Evolutionary conservation across 495 filamentous ascomycete genomes (phyloP).

Genomic region (Halenospora varia): DNA sequence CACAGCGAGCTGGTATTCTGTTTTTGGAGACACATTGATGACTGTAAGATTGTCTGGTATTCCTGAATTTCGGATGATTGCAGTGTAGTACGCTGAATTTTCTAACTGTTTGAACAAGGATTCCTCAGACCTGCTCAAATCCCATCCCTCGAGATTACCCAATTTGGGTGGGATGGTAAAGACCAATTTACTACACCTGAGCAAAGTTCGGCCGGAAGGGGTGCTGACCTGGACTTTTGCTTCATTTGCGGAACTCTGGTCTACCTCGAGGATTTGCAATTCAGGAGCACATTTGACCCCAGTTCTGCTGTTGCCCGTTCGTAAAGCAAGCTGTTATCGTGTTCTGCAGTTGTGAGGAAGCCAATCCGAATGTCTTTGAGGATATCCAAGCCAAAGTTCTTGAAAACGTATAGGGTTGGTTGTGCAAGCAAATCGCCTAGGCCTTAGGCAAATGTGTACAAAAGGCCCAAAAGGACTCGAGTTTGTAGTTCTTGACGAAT

Average conservation of each 20-base stretch:
- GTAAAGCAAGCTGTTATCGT: constrained; percentile 41
- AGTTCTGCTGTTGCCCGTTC: constrained; percentile 30
- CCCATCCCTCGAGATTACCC: constrained; percentile 31
- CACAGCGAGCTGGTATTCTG: constrained; percentile 20
- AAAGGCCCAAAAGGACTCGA: constrained; percentile 16
- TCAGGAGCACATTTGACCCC: constrained; percentile 27
- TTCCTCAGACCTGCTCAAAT: constrained; percentile 32
- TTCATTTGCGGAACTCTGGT: constrained; percentile 18
- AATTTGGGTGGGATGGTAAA: constrained; percentile 38
- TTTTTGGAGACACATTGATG: constrained; percentile 28
- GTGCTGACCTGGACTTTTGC: constrained; percentile 33
- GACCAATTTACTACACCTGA: constrained; percentile 42
- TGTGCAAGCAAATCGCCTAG: constrained; percentile 19
- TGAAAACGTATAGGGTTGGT: constrained; percentile 29
- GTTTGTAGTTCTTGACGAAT: constrained; percentile 30
- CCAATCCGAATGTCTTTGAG: constrained; percentile 16
- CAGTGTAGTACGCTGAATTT: constrained; percentile 41
- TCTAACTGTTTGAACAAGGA: constrained; percentile 36
- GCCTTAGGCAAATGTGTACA: constrained; percentile 14
- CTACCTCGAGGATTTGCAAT: constrained; percentile 26
- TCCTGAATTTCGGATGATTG: constrained; percentile 37
- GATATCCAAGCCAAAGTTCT: constrained; percentile 19
- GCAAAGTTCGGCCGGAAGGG: constrained; percentile 29
- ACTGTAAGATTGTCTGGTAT: constrained; percentile 16
- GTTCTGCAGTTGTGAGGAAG: constrained; percentile 29